Evolutionary conservation across 2,329 filamentous ascomycete species (phyloP).

Genomic region (Periconia sp.): DNA sequence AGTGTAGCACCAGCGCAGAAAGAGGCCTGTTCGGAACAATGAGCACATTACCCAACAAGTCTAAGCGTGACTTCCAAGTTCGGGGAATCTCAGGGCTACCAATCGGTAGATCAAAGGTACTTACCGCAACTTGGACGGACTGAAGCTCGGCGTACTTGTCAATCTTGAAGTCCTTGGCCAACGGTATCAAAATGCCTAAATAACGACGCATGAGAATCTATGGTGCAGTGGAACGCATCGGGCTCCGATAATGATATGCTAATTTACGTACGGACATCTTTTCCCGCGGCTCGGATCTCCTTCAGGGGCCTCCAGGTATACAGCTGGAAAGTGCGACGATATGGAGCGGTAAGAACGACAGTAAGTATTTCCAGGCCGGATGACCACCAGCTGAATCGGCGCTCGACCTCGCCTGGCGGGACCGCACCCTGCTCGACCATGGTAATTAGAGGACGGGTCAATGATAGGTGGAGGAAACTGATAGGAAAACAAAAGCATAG

Average conservation of each 20-base stretch:
- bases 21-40: conserved; percentile 20
- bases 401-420: conserved; percentile 2
- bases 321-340: conserved; percentile 36
- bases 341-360: conserved; percentile 27
- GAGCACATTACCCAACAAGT: not conserved
- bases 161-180: conserved; percentile 30
- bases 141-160: conserved; percentile 36
- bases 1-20: conserved; percentile 35
- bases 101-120: conserved; percentile 6
- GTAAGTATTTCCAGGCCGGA: conserved; percentile 7
- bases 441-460: too few species aligned
- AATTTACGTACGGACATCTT: too few species aligned
- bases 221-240: too few species aligned
- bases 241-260: too few species aligned
- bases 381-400: conserved; percentile 4
- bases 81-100: too few species aligned
- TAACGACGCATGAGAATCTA: too few species aligned
- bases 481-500: too few species aligned
- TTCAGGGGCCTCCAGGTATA: conserved; percentile 37
- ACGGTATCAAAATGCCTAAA: conserved; percentile 17
- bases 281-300: conserved; percentile 24
- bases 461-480: too few species aligned
- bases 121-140: conserved; percentile 32
- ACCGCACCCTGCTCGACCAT: conserved; percentile 9
- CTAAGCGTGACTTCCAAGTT: not conserved